Evolutionary conservation across 305 asterid genomes (phyloP).

Genomic region (Ilex paraguariensis): DNA sequence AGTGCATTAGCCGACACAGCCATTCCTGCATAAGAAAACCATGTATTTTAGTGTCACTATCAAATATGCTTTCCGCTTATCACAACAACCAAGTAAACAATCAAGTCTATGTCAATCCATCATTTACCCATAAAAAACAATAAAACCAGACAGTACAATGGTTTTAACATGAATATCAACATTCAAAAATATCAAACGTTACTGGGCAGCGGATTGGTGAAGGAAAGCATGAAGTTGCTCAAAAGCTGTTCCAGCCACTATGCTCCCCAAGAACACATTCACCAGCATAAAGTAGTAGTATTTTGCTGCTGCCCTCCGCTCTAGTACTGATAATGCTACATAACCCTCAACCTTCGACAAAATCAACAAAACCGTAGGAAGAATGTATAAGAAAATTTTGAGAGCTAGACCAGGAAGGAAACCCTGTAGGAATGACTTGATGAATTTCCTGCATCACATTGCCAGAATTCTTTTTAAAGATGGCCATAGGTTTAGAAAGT

Average conservation of each 20-base stretch:
- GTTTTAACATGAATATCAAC: neutral
- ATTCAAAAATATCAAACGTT: constrained; percentile 23
- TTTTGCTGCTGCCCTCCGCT: constrained; percentile 86
- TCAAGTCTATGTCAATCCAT: no score
- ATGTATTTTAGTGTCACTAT: no score
- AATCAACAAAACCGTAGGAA: constrained; percentile 63
- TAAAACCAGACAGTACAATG: no score
- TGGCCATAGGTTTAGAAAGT: no score
- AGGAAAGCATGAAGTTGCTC: constrained; percentile 92
- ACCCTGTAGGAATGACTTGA: constrained; percentile 91
- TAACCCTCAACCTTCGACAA: constrained; percentile 99
- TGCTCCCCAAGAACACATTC: constrained; percentile 93
- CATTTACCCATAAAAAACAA: no score
- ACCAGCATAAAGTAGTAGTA: constrained; percentile 95
- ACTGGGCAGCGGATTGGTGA: constrained; percentile 79
- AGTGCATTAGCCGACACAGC: no score
- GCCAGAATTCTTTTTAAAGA: neutral
- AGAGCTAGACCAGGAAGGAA: constrained; percentile 95
- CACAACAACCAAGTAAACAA: no score
- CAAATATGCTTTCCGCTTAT: no score
- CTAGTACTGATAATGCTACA: constrained; percentile 69
- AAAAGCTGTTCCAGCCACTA: constrained; percentile 92
- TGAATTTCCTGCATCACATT: constrained; percentile 58
- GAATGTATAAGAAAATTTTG: constrained; percentile 63
- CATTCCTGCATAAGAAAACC: no score